A percentile compares a stretch with the other conserved stretches of the same genome.
phyloP scores from a whole-genome alignment of 1,284 basidiomycete species.

The Cystobasidium sp. region DNA sequence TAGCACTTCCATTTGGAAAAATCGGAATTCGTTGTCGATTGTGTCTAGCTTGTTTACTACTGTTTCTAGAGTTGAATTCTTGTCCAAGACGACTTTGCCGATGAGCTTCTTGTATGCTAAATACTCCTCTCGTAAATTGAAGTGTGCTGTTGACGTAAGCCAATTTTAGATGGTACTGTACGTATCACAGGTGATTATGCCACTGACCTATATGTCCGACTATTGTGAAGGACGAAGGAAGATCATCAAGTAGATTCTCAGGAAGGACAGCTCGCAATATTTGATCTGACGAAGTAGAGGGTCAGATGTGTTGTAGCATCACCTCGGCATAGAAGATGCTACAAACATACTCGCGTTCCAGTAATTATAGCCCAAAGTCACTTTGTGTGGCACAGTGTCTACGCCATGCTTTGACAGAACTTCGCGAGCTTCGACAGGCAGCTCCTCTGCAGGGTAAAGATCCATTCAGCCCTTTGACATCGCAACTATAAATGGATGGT shows the following conservation, averaged over 20 bases:
- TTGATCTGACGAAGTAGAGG: slow-evolving; percentile 65
- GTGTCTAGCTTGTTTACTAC: slow-evolving; percentile 94
- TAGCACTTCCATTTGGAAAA: slow-evolving; percentile 96
- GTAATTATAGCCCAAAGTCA: slow-evolving; percentile 77
- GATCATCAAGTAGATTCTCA: slow-evolving; percentile 71
- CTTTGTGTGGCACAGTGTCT: slow-evolving; percentile 64
- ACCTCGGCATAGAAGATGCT: not conserved
- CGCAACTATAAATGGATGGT: not conserved
- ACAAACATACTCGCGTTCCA: slow-evolving; percentile 74
- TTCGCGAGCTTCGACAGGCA: slow-evolving; percentile 57
- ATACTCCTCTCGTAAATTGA: slow-evolving; percentile 90
- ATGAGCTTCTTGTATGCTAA: slow-evolving; percentile 88
- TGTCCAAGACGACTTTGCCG: slow-evolving; percentile 88
- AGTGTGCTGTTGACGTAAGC: slow-evolving; percentile 62
- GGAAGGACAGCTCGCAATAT: slow-evolving; percentile 80
- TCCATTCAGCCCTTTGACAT: not conserved
- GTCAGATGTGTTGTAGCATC: not conserved
- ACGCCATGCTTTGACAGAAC: slow-evolving; percentile 65
- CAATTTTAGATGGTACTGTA: not conserved
- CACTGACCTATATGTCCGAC: slow-evolving; percentile 85
- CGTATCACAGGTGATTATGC: slow-evolving; percentile 57
- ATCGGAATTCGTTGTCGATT: slow-evolving; percentile 85
- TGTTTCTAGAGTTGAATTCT: slow-evolving; percentile 66
- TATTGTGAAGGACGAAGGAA: slow-evolving; percentile 83
- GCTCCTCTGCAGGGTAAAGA: slow-evolving; percentile 22